Conservation (phyloP, 2,329 filamentous ascomycete genomes). For the Pseudopyricularia javanii region DNA sequence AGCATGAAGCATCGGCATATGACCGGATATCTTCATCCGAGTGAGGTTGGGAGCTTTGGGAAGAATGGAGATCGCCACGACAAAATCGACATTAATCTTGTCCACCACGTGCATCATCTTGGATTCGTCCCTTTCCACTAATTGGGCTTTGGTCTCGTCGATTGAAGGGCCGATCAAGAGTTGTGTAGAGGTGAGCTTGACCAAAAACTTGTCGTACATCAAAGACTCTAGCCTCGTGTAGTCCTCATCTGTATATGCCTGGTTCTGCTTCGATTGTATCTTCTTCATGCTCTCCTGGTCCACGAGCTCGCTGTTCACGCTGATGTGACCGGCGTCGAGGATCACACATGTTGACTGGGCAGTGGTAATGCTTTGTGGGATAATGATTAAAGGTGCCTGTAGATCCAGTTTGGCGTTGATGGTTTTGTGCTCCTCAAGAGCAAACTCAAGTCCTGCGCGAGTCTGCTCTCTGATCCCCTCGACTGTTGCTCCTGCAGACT, state of each 20-base stretch:
- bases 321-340: conserved; percentile 90
- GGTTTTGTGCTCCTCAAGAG: conserved; percentile 93
- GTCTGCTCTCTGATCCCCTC: conserved; percentile 94
- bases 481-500: conserved; percentile 88
- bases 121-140: conserved; percentile 53
- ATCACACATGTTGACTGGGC: conserved; percentile 79
- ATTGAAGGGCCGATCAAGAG: conserved; percentile 91
- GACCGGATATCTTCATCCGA: conserved; percentile 81
- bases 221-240: conserved; percentile 76
- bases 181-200: conserved; percentile 90
- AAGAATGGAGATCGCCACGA: conserved; percentile 92
- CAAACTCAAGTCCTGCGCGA: conserved; percentile 88
- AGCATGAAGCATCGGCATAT: conserved; percentile 83
- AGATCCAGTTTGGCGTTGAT: conserved; percentile 93
- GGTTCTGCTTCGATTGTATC: conserved; percentile 80
- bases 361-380: conserved; percentile 82
- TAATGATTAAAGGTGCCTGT: conserved; percentile 89
- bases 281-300: conserved; percentile 83
- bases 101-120: conserved; percentile 84
- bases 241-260: conserved; percentile 79
- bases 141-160: conserved; percentile 73
- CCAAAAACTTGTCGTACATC: conserved; percentile 95
- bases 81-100: conserved; percentile 93
- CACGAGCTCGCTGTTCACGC: conserved; percentile 85
- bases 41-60: conserved; percentile 90